A percentile compares a stretch with the other conserved stretches of the same genome.
Conservation (phyloP, 164 flowering plant species). For the Echeveria elegans region DNA sequence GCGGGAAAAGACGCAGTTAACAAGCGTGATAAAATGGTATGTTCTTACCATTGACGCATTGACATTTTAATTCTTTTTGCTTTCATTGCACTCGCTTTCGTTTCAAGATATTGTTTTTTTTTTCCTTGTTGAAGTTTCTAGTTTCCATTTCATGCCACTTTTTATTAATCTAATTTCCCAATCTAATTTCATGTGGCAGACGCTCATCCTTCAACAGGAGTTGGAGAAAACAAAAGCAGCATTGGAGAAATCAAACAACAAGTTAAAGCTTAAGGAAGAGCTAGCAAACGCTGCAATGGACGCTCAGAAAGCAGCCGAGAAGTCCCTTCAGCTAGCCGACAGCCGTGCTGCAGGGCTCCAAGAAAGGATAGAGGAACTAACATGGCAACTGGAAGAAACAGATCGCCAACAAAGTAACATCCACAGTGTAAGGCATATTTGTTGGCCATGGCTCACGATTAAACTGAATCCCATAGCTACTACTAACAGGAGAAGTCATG, state of each 20-base stretch:
- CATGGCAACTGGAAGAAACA: constrained; percentile 55
- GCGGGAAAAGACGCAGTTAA: constrained; percentile 49
- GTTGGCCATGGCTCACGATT: constrained; percentile 69
- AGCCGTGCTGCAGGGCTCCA: constrained; percentile 39
- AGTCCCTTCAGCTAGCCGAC: constrained; percentile 62
- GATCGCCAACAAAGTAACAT: constrained; percentile 30
- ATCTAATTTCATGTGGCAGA: constrained; percentile 18
- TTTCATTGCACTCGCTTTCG: not conserved
- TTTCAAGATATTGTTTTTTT: too few relatives aligned
- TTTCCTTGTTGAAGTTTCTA: too few relatives aligned
- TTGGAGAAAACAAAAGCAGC: constrained; percentile 48
- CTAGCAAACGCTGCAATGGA: constrained; percentile 66
- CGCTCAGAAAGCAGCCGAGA: constrained; percentile 72
- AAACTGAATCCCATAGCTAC: constrained; percentile 17
- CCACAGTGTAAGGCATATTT: constrained; percentile 39
- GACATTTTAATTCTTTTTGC: not conserved
- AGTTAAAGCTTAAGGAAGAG: constrained; percentile 66
- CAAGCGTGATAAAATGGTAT: constrained; percentile 57
- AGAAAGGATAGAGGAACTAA: constrained; percentile 52
- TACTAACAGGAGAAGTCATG: constrained; percentile 13
- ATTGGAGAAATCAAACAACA: constrained; percentile 37
- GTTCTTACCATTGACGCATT: not conserved
- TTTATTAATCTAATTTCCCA: too few relatives aligned
- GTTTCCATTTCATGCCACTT: too few relatives aligned
- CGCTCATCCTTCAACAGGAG: constrained; percentile 43